These are phyloP conservation scores for Irpex sp. DNA, from an alignment of 1,284 basidiomycete species.

Conservation along the genomic window DNA sequence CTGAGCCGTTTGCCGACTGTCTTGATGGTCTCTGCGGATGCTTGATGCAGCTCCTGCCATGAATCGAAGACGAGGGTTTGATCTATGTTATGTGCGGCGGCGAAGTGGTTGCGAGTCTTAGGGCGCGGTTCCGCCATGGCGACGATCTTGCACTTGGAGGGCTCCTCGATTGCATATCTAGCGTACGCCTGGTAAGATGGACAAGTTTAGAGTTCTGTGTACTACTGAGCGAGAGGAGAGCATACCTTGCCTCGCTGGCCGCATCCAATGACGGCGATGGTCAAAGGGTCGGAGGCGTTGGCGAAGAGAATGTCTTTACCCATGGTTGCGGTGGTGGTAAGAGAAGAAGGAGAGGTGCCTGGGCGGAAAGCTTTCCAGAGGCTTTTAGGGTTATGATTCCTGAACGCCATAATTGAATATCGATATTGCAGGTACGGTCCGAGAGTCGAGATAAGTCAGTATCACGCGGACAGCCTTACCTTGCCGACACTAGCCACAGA, in stretches of 20 bases:
- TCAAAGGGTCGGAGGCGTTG: conserved; percentile 42
- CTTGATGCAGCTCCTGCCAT: conserved; percentile 79
- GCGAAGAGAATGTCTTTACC: conserved; percentile 26
- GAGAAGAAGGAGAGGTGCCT: conserved; percentile 5
- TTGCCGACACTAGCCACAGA: too few species aligned
- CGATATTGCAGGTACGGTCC: conserved; percentile 8
- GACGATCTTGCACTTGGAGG: conserved; percentile 77
- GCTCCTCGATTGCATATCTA: conserved; percentile 66
- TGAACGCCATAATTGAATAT: background rate
- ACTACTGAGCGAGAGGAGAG: background rate
- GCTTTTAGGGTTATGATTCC: conserved; percentile 17
- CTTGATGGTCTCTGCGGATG: conserved; percentile 71
- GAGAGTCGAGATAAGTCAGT: background rate
- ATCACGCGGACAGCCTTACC: background rate
- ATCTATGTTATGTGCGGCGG: conserved; percentile 66
- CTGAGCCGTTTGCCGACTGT: conserved; percentile 75
- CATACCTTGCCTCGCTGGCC: conserved; percentile 82
- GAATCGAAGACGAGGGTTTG: conserved; percentile 71
- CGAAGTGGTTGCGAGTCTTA: conserved; percentile 68
- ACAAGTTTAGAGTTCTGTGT: background rate
- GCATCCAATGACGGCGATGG: conserved; percentile 73
- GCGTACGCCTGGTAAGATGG: conserved; percentile 64
- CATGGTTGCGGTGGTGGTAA: conserved; percentile 27
- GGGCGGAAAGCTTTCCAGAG: conserved; percentile 46
- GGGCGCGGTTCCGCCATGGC: conserved; percentile 86